Evolutionary conservation across 169 alveolate species (phyloP).

Genomic region (Cryptosporidium xiaoi): DNA sequence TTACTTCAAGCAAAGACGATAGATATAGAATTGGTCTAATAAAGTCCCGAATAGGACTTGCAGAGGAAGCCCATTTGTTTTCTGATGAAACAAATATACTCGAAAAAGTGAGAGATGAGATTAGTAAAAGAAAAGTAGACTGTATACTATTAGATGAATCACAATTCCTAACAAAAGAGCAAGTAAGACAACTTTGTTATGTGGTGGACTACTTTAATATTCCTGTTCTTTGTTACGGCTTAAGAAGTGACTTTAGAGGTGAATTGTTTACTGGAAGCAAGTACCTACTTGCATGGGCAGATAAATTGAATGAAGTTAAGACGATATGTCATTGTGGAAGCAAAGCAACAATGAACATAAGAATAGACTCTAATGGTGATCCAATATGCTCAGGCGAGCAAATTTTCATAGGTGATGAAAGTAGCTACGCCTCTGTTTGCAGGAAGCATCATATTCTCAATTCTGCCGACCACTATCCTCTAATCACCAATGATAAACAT

Average conservation of each 20-base stretch:
- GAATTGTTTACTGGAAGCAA: slow-evolving; percentile 53
- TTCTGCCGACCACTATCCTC: background rate
- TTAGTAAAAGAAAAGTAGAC: slow-evolving; percentile 1
- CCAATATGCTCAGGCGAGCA: slow-evolving; percentile 34
- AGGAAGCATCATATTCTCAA: slow-evolving; percentile 43
- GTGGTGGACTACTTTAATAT: slow-evolving; percentile 50
- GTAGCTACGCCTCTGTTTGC: slow-evolving; percentile 45
- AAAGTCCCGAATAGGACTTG: slow-evolving; percentile 56
- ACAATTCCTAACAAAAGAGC: slow-evolving; percentile 42
- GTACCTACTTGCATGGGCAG: slow-evolving; percentile 70
- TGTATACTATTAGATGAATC: slow-evolving; percentile 43
- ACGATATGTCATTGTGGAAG: slow-evolving; percentile 64
- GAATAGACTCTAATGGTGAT: slow-evolving; percentile 19
- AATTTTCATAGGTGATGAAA: slow-evolving; percentile 41
- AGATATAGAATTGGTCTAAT: slow-evolving; percentile 7
- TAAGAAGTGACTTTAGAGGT: slow-evolving; percentile 61
- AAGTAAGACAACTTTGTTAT: slow-evolving; percentile 35
- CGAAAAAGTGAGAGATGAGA: slow-evolving; percentile 12
- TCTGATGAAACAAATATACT: background rate
- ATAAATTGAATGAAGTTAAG: slow-evolving; percentile 48
- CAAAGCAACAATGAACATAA: slow-evolving; percentile 59
- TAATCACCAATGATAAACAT: too few relatives aligned
- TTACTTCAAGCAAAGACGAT: slow-evolving; percentile 2
- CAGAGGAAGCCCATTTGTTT: slow-evolving; percentile 23
- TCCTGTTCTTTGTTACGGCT: slow-evolving; percentile 57